A percentile compares a stretch with the other conserved stretches of the same genome.
These are phyloP conservation scores for Limonium bicolor DNA, from an alignment of 148 eudicot species.

Conservation along the genomic window DNA sequence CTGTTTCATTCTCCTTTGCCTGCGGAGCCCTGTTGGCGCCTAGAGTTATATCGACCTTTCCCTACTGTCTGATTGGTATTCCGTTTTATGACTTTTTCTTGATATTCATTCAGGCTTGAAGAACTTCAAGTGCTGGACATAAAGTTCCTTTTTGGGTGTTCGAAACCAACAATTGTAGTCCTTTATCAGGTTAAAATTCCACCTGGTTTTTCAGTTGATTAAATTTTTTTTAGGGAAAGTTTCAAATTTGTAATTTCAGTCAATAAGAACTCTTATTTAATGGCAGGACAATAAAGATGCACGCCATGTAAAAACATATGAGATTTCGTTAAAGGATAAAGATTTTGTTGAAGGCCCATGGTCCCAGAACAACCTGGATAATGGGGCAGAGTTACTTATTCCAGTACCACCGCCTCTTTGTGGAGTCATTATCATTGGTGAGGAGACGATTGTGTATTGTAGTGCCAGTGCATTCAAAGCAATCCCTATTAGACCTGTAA, in stretches of 20 bases:
- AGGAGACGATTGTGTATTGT: constrained; percentile 91
- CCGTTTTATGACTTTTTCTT: not conserved
- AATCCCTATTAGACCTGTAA: constrained; percentile 84
- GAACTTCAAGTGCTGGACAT: constrained; percentile 98
- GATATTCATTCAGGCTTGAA: constrained; percentile 57
- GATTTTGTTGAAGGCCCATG: constrained; percentile 85
- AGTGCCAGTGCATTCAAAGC: constrained; percentile 93
- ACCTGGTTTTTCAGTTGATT: constrained; percentile 6
- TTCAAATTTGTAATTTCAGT: no score
- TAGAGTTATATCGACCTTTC: no score
- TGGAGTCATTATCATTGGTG: constrained; percentile 92
- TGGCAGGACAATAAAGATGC: constrained; percentile 96
- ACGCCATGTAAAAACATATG: constrained; percentile 92
- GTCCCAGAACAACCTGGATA: constrained; percentile 80
- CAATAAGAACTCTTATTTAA: not conserved
- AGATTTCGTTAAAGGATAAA: constrained; percentile 80
- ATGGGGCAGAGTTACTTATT: constrained; percentile 88
- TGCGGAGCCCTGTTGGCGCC: no score
- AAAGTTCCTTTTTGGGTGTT: constrained; percentile 82
- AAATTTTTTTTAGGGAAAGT: no score
- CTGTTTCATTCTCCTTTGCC: no score
- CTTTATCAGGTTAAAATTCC: constrained; percentile 67
- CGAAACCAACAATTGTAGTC: constrained; percentile 85
- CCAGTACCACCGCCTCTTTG: constrained; percentile 96
- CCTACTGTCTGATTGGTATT: no score